Evolutionary conservation across 2,329 filamentous ascomycete genomes (phyloP).

Genomic region (Epichloe uncinata): DNA sequence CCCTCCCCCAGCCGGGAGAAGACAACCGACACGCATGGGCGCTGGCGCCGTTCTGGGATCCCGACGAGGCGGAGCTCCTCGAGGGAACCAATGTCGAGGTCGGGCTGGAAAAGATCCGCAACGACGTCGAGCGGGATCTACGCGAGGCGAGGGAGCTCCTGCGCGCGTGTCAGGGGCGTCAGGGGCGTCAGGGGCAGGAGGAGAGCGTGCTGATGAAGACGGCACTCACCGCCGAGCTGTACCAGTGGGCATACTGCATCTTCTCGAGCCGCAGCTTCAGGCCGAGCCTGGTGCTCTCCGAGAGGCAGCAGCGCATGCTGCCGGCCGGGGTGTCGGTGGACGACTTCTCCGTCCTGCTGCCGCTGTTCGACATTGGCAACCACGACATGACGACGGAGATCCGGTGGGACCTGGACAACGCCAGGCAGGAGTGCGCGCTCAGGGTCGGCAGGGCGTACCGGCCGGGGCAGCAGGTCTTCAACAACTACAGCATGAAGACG

Average conservation of each 20-base stretch:
- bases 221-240: slow-evolving; percentile 34
- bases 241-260: slow-evolving; percentile 51
- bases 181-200: background rate
- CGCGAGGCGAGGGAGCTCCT: slow-evolving; percentile 28
- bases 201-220: slow-evolving; percentile 15
- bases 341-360: slow-evolving; percentile 55
- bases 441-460: slow-evolving; percentile 27
- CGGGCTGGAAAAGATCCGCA: slow-evolving; percentile 33
- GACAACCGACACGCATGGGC: slow-evolving; percentile 31
- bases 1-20: slow-evolving; percentile 50
- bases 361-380: slow-evolving; percentile 59
- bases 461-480: slow-evolving; percentile 45
- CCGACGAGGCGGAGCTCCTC: slow-evolving; percentile 44
- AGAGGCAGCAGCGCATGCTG: slow-evolving; percentile 13
- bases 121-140: slow-evolving; percentile 32
- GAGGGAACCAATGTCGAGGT: slow-evolving; percentile 40
- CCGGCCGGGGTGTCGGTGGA: slow-evolving; percentile 27
- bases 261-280: slow-evolving; percentile 54
- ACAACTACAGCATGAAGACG: slow-evolving; percentile 63
- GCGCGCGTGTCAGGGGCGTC: slow-evolving; percentile 3
- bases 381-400: slow-evolving; percentile 49
- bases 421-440: slow-evolving; percentile 27
- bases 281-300: slow-evolving; percentile 41
- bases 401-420: slow-evolving; percentile 41
- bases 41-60: slow-evolving; percentile 50